phyloP scores from a whole-genome alignment of 2,329 filamentous ascomycete genomes.

The Penicillium capsulatum region DNA sequence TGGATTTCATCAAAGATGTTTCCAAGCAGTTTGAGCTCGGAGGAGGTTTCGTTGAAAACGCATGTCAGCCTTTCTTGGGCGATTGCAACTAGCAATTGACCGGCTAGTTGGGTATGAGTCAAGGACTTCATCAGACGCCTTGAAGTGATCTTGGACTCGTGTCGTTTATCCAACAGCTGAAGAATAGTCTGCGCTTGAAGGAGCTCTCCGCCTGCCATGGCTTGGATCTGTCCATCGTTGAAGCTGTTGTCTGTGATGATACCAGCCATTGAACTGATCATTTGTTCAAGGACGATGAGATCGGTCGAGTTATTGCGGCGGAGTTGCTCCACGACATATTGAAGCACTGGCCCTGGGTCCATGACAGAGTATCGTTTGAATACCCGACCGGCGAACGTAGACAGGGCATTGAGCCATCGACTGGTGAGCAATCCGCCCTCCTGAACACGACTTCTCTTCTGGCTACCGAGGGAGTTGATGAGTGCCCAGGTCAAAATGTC shows the following conservation, averaged over 20 bases:
- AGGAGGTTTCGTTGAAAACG: conserved; percentile 69
- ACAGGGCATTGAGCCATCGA: conserved; percentile 84
- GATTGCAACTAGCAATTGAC: conserved; percentile 80
- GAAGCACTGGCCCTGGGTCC: conserved; percentile 77
- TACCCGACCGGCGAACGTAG: conserved; percentile 84
- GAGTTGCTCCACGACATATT: conserved; percentile 84
- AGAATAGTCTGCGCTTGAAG: conserved; percentile 77
- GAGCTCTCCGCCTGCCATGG: conserved; percentile 79
- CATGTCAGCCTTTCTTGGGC: conserved; percentile 88
- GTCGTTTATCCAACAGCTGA: conserved; percentile 75
- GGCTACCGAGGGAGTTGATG: conserved; percentile 64
- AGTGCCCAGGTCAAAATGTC: conserved; percentile 92
- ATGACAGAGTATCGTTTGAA: conserved; percentile 82
- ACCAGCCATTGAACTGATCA: conserved; percentile 89
- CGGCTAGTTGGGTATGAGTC: conserved; percentile 70
- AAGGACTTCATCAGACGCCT: conserved; percentile 76
- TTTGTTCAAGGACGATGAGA: conserved; percentile 83
- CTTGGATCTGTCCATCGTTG: conserved; percentile 79
- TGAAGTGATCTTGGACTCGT: conserved; percentile 68
- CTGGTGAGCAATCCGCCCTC: conserved; percentile 72
- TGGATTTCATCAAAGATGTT: conserved; percentile 89
- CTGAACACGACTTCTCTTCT: conserved; percentile 56
- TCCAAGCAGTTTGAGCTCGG: conserved; percentile 83
- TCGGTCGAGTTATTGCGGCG: conserved; percentile 80
- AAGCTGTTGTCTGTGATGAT: conserved; percentile 83